Evolutionary conservation across 352 stramenopile genomes (phyloP), one percentile per base, ranked within the genome.

Genomic region (Pythium apleroticum): DNA sequence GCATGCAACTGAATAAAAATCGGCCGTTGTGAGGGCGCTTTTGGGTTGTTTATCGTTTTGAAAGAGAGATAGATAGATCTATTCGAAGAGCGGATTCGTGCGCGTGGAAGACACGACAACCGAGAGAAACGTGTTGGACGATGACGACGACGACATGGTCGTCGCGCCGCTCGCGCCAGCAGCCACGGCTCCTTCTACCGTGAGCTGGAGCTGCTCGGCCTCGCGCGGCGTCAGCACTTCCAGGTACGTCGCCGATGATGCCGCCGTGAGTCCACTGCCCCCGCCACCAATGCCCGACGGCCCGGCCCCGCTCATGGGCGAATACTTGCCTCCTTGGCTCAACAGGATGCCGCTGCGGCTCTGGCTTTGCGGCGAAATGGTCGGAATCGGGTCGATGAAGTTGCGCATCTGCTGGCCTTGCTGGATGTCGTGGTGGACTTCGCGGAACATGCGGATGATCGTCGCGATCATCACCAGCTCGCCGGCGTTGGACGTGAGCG

Each of bases 361-460:
- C 30, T 67, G 54, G n/a, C 57, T 69, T 12, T 68, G 64, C 7
- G 68, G 68, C 8, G 71, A 74, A 22, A 66, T 57, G 0, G 65
- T 69, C 3, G 66, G 52, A 19, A 80, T 76, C 3, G 80, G 81
- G 49, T 90, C 78, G 35, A 93, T 91, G 60, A 91, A 92, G 22
- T 76, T 78, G 25, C 70, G 76, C 70, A 95, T 88, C 59, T 93
- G 77, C 60, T 83, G 75, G 3, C 80, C 86, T 60, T 93, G 79
- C 52, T 93, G 82, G 68, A 93, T 88, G 63, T 95, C 86, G 54
- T 93, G 77, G 58, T 93, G 84, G 22, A 95, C 83, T 62, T 93
- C 84, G 20, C 82, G 82, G 72, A 95, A 93, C 86, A 93, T 95
- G 27, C 86, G 84, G 22, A 93, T 80, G 54, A 95, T 88, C 10